These are phyloP conservation scores for Trypanosoma avium DNA, from an alignment of 208 protist genomes.

Conservation along the genomic window DNA sequence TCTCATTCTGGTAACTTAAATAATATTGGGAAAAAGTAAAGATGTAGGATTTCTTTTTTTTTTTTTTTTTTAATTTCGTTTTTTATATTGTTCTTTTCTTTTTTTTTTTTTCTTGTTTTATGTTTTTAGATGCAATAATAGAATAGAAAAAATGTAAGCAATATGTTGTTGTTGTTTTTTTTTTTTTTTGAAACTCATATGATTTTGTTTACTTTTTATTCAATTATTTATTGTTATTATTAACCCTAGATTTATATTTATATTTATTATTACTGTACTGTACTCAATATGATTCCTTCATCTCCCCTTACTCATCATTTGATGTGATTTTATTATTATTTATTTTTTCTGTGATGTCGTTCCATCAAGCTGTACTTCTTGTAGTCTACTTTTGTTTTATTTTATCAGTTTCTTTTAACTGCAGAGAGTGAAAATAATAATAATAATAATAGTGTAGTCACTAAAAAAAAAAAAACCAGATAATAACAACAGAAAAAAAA, in stretches of 20 bases:
- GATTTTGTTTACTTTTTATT: not conserved
- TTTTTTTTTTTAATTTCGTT: not conserved
- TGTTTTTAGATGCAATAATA: no score
- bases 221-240: constrained; percentile 2
- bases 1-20: no score
- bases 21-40: not conserved
- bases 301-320: constrained; percentile 6
- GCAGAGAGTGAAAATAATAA: no score
- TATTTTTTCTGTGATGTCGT: no score
- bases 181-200: not conserved
- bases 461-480: no score
- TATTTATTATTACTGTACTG: not conserved
- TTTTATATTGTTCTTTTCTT: not conserved
- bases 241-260: not conserved
- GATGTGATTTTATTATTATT: no score
- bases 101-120: not conserved
- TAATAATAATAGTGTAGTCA: no score
- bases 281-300: constrained; percentile 11
- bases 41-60: not conserved
- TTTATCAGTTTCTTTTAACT: no score
- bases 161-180: not conserved
- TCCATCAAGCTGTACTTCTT: no score
- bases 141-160: no score
- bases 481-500: no score
- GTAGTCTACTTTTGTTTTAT: no score